Evolutionary conservation across 768 basidiomycete genomes (phyloP).

Genomic region (Glaciozyma martinii): DNA sequence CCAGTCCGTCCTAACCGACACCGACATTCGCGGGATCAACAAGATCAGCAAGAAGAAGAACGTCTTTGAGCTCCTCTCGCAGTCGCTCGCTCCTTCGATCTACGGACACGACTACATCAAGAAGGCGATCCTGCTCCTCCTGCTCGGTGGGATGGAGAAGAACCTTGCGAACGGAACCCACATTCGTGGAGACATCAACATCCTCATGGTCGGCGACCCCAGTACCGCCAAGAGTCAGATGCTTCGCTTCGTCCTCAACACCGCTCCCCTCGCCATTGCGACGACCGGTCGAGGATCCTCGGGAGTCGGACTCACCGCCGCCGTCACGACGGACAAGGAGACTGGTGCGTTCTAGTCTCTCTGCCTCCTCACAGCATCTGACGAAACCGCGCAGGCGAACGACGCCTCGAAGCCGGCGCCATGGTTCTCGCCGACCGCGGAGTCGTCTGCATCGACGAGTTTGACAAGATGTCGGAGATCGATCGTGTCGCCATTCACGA

Average conservation of each 20-base stretch:
- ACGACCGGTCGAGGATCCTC: slow-evolving; percentile 96
- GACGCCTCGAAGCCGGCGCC: slow-evolving; percentile 92
- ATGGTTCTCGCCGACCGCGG: slow-evolving; percentile 99
- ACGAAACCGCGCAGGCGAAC: slow-evolving; percentile 47
- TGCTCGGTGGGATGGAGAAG: slow-evolving; percentile 95
- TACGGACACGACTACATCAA: slow-evolving; percentile 96
- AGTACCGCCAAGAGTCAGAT: slow-evolving; percentile 97
- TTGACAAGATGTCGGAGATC: slow-evolving; percentile 99
- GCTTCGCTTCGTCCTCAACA: slow-evolving; percentile 88
- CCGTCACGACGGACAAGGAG: slow-evolving; percentile 95
- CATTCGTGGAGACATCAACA: slow-evolving; percentile 97
- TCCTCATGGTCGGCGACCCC: slow-evolving; percentile 98
- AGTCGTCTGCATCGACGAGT: slow-evolving; percentile 98
- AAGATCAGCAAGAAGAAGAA: slow-evolving; percentile 77
- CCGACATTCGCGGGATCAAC: slow-evolving; percentile 91
- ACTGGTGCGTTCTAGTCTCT: slow-evolving; percentile 52
- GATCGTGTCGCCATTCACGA: slow-evolving; percentile 99
- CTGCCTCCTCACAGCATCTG: background rate
- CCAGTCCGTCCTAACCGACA: slow-evolving; percentile 80
- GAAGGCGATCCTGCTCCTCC: slow-evolving; percentile 77
- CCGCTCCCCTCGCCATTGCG: slow-evolving; percentile 92
- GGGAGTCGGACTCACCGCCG: slow-evolving; percentile 98
- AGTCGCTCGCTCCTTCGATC: slow-evolving; percentile 94
- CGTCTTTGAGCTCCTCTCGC: slow-evolving; percentile 79
- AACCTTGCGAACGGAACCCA: slow-evolving; percentile 95